Base-by-base conservation (phyloP, 768 basidiomycete species). In the Psilocybe cyanescens region DNA sequence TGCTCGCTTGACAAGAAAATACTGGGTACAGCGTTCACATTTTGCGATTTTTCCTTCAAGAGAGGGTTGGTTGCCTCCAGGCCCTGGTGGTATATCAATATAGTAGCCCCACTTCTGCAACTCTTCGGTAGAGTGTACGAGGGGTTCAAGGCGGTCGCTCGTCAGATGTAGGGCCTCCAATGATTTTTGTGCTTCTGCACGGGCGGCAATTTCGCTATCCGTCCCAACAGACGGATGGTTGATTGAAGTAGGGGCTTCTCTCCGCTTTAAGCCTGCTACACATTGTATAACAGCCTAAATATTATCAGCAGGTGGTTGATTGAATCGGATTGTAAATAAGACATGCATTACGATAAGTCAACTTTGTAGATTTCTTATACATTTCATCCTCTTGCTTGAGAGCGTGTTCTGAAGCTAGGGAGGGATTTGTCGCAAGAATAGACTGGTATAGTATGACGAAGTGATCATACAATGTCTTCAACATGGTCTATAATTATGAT, bases 331-430 rank as follows among this genome's bases (percentile, higher is more conserved):
- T 55, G 39, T 12, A 41, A 8, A n/a, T 41, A 31, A 39, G 14
- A 68, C 85, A 64, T 70, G 92, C 92, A 77, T 91, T 90, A 53
- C 93, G 90, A 74, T 97, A 97, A 0, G 93, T 93, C 50, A 85
- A 72, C 73, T 92, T 94, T 55, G 81, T 89, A 0, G 90, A 85
- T 62, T 85, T 86, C 28, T 78, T 79, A 74, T 94, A 95, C 0
- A 94, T 81, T 61, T 94, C 89, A 35, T 85, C 83, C 69, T 97
- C 95, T 68, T 97, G 94, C 52, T 78, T 83, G 8, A 94, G 81
- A 3, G 95, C 87, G 75, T 97, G 91, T 56, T 93, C 87, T 0
- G 87, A 76, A 0, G 93, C 90, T 17, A 95, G 72, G 24, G 80
- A 76, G 0, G 90, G 87, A 60, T 88, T 79, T 12, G 74, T 60